A percentile compares a stretch with the other conserved stretches of the same genome.
Conservation (phyloP, 306 rosid genomes). For the Quercus mongolica region DNA sequence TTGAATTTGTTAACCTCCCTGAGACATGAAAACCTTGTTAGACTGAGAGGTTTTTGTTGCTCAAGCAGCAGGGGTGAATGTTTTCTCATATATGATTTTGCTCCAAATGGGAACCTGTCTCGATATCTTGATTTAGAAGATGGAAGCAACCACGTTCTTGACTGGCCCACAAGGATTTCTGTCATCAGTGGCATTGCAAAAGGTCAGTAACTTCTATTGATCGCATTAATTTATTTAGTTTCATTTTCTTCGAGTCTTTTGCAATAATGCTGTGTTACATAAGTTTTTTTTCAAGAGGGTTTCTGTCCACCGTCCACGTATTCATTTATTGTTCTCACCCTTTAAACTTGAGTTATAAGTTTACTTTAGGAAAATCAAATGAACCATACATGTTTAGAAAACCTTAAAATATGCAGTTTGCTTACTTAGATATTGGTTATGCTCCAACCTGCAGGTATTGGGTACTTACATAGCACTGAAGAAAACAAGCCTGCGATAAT, state of each 20-base stretch:
- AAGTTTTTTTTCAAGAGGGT: no score
- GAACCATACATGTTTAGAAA: no score
- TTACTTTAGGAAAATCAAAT: no score
- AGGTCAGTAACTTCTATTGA: conserved; percentile 42
- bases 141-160: conserved; percentile 56
- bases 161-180: conserved; percentile 78
- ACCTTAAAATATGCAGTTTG: background rate
- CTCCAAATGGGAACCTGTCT: conserved; percentile 65
- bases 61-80: conserved; percentile 88
- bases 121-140: conserved; percentile 65
- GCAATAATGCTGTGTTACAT: background rate
- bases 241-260: background rate
- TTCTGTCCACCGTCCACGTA: no score
- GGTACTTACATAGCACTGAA: conserved; percentile 69
- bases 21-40: conserved; percentile 71
- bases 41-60: conserved; percentile 90
- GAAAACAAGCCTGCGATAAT: conserved; percentile 63
- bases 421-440: conserved; percentile 1
- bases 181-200: conserved; percentile 79
- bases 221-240: background rate
- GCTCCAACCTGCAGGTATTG: conserved; percentile 53
- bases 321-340: no score
- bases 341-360: no score
- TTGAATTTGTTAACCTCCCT: conserved; percentile 61
- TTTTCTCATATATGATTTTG: conserved; percentile 78